Conservation (phyloP, 1,284 basidiomycete species). For the Prillingera fragicola region DNA sequence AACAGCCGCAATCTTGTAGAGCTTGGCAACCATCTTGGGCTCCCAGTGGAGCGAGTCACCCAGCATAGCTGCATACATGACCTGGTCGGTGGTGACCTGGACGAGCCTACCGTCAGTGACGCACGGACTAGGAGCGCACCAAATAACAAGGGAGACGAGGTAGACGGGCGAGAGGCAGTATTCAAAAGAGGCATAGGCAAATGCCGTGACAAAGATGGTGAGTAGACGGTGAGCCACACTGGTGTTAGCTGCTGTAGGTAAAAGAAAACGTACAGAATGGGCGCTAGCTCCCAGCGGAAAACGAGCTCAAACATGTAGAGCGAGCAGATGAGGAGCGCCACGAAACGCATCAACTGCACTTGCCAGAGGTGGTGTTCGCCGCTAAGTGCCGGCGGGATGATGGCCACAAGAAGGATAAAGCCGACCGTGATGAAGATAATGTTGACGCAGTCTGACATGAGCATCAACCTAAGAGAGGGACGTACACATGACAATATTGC, state of each 20-base stretch:
- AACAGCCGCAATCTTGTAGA: not conserved
- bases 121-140: not conserved
- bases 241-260: not conserved
- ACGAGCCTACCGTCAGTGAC: not conserved
- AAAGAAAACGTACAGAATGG: not conserved
- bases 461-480: too few relatives aligned
- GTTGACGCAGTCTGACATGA: not conserved
- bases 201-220: too few relatives aligned
- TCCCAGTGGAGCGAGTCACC: not conserved
- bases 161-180: not conserved
- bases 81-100: not conserved
- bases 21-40: not conserved
- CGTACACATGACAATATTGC: not conserved
- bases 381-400: not conserved
- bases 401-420: not conserved
- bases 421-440: not conserved
- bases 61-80: not conserved
- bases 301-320: not conserved
- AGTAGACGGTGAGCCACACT: not conserved
- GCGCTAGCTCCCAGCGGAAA: not conserved
- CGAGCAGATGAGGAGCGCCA: not conserved
- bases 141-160: not conserved
- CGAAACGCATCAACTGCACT: not conserved
- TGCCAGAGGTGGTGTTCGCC: not conserved
- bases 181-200: not conserved